Evolutionary conservation across 2,329 filamentous ascomycete genomes (phyloP), one percentile per base, ranked within the genome.

Genomic region (Emydomyces testavorans): DNA sequence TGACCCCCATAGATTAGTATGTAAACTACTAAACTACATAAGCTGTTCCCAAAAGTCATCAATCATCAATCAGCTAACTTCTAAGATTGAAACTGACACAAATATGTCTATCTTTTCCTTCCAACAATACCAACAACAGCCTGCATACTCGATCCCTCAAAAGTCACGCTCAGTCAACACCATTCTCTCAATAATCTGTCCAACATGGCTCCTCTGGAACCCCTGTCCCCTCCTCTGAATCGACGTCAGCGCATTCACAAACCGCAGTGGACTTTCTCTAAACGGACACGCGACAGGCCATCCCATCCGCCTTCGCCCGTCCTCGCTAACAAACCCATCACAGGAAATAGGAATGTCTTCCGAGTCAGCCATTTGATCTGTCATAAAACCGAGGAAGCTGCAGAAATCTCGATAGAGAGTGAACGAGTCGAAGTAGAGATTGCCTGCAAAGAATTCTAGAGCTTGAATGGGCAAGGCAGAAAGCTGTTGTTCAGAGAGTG

Each of bases 361-460:
- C 20, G 20, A 16, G 8, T 24, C 41, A 11, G 16, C 13, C 15
- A 48, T 6, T 6, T 23, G 41, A 16, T 36, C 20, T 2, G 29
- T 35, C 11, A 44, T 7, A 6, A 44, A 6, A 20, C 55, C 57
- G 2, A 55, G 50, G 20, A 57, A 46, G 4, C 34, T 20, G 46
- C 55, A 57, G 2, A 58, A 39, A 1, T 45, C 31, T 16, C 46
- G 34, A 32, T 84, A 86, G 43, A 82, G 72, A 0, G 64, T 51
- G 34, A 68, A 74, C 0, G 66, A 69, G 0, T 60, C 60, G 8
- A 85, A 66, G 54, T 84, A 85, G 0, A 84, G 66, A 45, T 82
- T 78, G 0, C 82, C 82, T 0, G 82, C 69, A 47, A 85, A 85
- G 0, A 85, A 67, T 45, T 76, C 47, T 15, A 50, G 28, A 2